phyloP scores from a whole-genome alignment of 257 asterid genomes.

The Nicotiana paniculata region DNA sequence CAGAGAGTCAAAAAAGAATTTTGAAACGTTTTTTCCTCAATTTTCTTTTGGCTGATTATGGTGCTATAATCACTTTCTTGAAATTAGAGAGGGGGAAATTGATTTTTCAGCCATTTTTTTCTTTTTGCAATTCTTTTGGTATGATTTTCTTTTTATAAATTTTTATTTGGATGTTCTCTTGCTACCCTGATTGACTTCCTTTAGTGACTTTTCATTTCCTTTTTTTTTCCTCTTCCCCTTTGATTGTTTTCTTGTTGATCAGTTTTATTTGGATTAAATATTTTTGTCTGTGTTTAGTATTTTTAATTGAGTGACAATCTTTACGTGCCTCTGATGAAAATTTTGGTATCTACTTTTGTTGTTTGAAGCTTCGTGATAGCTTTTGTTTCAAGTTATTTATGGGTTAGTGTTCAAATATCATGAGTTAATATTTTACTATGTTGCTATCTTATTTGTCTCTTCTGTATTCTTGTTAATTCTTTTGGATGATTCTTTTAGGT shows the following conservation, averaged over 20 bases:
- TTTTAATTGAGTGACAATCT: background rate
- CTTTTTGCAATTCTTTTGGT: background rate
- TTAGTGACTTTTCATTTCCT: background rate
- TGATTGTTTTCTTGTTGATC: background rate
- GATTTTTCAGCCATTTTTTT: background rate
- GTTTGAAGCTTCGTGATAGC: background rate
- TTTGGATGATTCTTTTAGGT: background rate
- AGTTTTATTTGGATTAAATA: background rate
- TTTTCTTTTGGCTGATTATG: background rate
- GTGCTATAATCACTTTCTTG: background rate
- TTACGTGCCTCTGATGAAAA: background rate
- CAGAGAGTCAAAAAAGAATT: background rate
- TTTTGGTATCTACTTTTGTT: conserved; percentile 7
- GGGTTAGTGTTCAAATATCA: background rate
- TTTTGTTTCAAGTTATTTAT: background rate
- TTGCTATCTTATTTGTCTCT: background rate
- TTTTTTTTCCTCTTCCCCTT: background rate
- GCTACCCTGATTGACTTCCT: background rate
- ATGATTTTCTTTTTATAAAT: too few relatives aligned
- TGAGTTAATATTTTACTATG: background rate
- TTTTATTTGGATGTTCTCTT: background rate
- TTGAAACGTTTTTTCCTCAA: background rate
- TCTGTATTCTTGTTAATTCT: background rate
- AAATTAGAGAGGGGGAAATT: background rate
- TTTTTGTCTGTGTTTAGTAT: background rate